A percentile compares a stretch with the other conserved stretches of the same genome.
Conservation (phyloP, 768 basidiomycete genomes). For the Auricularia sp. region DNA sequence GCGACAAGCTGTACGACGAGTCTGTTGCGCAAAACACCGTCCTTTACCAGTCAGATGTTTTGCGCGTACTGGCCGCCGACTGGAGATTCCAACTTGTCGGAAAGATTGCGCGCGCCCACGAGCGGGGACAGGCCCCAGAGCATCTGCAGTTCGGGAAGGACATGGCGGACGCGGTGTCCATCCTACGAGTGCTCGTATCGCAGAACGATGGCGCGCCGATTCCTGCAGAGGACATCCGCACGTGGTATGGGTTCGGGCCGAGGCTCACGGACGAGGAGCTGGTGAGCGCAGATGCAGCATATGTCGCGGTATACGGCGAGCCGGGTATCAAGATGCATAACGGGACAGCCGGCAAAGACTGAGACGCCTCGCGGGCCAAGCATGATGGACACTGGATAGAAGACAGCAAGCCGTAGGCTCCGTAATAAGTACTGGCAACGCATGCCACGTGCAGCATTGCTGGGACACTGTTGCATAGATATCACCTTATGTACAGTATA, state of each 20-base stretch:
- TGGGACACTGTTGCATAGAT: not conserved
- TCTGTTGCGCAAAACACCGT: not conserved
- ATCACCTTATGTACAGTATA: not conserved
- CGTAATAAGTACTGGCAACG: not conserved
- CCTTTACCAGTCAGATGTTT: not conserved
- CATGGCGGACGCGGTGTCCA: not conserved
- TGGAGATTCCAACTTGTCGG: not conserved
- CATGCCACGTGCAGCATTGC: not conserved
- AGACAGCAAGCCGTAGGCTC: no score
- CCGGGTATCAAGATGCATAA: not conserved
- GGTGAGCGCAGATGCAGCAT: not conserved
- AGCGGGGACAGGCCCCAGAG: not conserved
- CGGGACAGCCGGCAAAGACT: not conserved
- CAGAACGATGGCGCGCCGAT: not conserved
- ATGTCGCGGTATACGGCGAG: not conserved
- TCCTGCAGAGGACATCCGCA: not conserved
- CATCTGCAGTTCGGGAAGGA: not conserved
- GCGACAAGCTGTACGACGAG: not conserved
- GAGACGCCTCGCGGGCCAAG: no score
- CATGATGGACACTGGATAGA: no score
- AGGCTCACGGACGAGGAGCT: not conserved
- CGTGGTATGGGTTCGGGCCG: not conserved
- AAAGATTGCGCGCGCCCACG: not conserved
- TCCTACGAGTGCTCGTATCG: not conserved
- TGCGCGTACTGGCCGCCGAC: not conserved